These are phyloP conservation scores for Penicillium lagena DNA, from an alignment of 495 filamentous ascomycete genomes.

Conservation along the genomic window DNA sequence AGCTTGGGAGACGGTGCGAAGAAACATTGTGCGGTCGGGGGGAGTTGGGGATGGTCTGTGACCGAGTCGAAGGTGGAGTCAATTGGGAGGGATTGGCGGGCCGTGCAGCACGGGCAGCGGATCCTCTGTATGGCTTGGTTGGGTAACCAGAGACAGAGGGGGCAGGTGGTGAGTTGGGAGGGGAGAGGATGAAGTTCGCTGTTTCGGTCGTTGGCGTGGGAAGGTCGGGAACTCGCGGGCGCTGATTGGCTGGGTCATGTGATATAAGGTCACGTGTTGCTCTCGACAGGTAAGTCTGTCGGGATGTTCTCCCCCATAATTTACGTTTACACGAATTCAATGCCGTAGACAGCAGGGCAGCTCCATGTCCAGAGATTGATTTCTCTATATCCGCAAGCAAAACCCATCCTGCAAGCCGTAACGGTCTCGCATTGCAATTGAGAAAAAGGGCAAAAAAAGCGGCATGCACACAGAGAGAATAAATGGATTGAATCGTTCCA, in stretches of 20 bases:
- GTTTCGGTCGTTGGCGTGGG: constrained; percentile 40
- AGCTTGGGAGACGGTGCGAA: constrained; percentile 40
- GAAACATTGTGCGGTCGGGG: constrained; percentile 42
- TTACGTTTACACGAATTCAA: no score
- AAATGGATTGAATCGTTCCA: constrained; percentile 24
- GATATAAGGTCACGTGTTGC: no score
- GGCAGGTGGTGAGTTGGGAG: background rate
- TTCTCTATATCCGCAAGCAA: no score
- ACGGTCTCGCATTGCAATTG: constrained; percentile 41
- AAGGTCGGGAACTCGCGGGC: constrained; percentile 34
- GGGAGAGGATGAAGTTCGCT: constrained; percentile 25
- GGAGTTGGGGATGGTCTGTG: constrained; percentile 26
- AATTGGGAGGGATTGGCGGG: constrained; percentile 1
- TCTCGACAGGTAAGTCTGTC: no score
- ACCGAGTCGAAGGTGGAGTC: constrained; percentile 23
- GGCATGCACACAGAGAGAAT: constrained; percentile 17
- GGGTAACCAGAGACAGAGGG: constrained; percentile 1
- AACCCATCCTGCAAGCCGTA: constrained; percentile 20
- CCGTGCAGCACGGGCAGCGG: no score
- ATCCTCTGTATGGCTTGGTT: constrained; percentile 2
- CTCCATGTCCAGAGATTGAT: no score
- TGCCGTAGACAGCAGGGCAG: no score
- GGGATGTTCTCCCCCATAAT: no score
- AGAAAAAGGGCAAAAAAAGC: constrained; percentile 24
- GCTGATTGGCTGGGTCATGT: no score